Evolutionary conservation across 2,329 filamentous ascomycete genomes (phyloP).

Genomic region (Exophiala sp.): DNA sequence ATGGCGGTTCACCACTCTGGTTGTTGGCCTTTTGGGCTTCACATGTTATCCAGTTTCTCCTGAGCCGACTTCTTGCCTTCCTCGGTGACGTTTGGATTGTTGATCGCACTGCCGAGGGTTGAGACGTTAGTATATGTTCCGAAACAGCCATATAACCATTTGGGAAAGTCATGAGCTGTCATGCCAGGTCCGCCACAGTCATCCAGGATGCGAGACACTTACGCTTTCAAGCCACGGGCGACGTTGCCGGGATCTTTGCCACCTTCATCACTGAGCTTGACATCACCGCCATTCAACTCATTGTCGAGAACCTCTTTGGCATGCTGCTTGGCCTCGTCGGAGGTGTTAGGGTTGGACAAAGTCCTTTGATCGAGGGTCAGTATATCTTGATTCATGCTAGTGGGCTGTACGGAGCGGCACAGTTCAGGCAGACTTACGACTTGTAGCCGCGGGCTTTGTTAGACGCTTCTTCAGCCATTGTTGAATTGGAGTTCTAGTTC

Average conservation of each 20-base stretch:
- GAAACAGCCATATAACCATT: no score
- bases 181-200: no score
- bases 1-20: no score
- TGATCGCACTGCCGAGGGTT: constrained; percentile 19
- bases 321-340: constrained; percentile 29
- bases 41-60: constrained; percentile 26
- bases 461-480: constrained; percentile 6
- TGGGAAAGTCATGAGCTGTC: no score
- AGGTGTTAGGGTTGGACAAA: constrained; percentile 26
- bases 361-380: not conserved
- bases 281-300: constrained; percentile 19
- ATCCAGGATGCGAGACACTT: no score
- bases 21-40: no score
- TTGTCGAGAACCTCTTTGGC: constrained; percentile 28
- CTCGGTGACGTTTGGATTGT: constrained; percentile 20
- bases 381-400: no score
- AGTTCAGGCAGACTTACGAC: constrained; percentile 9
- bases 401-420: no score
- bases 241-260: constrained; percentile 20
- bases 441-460: constrained; percentile 17
- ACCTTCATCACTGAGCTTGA: not conserved
- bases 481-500: not conserved
- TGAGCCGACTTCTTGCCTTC: constrained; percentile 22
- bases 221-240: constrained; percentile 25
- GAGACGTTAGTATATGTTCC: not conserved